Base-by-base conservation (phyloP, 2,329 filamentous ascomycete species). In the Ciborinia camelliae region DNA sequence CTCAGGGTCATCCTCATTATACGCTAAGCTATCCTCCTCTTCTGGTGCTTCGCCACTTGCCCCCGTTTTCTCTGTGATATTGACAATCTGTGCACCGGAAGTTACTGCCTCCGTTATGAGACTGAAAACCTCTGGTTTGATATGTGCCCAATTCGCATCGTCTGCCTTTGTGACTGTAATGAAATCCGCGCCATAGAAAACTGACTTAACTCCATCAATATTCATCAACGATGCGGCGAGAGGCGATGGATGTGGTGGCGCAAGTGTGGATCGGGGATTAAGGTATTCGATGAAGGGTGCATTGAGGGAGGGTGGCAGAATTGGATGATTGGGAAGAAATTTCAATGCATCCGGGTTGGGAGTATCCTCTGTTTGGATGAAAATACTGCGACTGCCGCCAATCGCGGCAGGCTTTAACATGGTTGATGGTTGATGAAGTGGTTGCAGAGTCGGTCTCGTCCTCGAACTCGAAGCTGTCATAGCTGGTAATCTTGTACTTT, bases 261-360 rank as follows among this genome's bases (percentile, higher is more conserved):
- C 84, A 69, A 98, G 87, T 4, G 95, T 97, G 45, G 91, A 89
- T 63, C 95, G 90, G 43, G 95, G 92, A 70, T 86, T 90, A 63
- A 97, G 83, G 77, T 98, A 99, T 80, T 99, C 95, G 76, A 98
- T 84, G 77, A 93, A 97, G 9, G 91, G 85, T 2, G 89, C 86
- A 8, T 84, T 79, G 68, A 97, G 81, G 61, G 81, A 81, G 69
- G 89, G 82, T 28, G 95, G 94, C 1, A 99, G 84, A 60, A 99
- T 87, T 47, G 85, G 86, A 77, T 92, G 88, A 79, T 97, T 97
- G 2, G 95, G 95, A 47, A 96, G 85, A 79, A 99, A 99, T 80
- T 99, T 99, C 74, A 98, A 84, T 41, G 92, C 93, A 80, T 98
- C 92, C n/a, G 87, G 83, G 78, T 99, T 99, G 32, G 95, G 95